Evolutionary conservation across 805 yeast genomes (phyloP).

Genomic region (Sungouiella thailandica): DNA sequence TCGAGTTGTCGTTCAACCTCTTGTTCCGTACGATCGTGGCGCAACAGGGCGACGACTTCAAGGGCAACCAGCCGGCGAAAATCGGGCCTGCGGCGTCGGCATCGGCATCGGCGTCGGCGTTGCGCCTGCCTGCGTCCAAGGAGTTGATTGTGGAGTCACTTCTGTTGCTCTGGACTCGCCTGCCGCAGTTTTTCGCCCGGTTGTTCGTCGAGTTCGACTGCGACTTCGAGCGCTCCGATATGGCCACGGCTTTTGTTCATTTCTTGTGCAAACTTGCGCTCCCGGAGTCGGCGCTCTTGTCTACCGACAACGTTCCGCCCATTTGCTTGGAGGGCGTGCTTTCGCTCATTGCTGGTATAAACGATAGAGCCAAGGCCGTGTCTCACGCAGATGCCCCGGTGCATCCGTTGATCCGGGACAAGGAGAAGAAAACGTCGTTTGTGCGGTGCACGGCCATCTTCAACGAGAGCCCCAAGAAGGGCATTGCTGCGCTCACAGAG

Average conservation of each 20-base stretch:
- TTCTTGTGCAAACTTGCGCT: slow-evolving; percentile 72
- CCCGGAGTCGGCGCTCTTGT: slow-evolving; percentile 75
- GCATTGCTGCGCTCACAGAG: slow-evolving; percentile 59
- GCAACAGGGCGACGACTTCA: slow-evolving; percentile 14
- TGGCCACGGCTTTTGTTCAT: slow-evolving; percentile 62
- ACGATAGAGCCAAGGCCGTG: slow-evolving; percentile 42
- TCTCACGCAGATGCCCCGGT: neutral
- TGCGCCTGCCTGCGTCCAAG: slow-evolving; percentile 45
- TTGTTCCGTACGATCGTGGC: slow-evolving; percentile 52
- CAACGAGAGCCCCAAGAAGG: slow-evolving; percentile 75
- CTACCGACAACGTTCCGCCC: slow-evolving; percentile 89
- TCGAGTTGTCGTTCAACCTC: slow-evolving; percentile 65
- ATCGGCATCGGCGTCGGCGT: slow-evolving; percentile 10
- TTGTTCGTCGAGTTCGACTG: slow-evolving; percentile 85
- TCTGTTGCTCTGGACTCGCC: slow-evolving; percentile 75
- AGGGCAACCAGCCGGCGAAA: slow-evolving; percentile 11
- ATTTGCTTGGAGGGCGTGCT: slow-evolving; percentile 85
- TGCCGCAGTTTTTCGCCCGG: slow-evolving; percentile 70
- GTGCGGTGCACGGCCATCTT: slow-evolving; percentile 69
- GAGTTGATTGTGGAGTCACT: slow-evolving; percentile 83
- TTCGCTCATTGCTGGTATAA: slow-evolving; percentile 60
- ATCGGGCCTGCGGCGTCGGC: no score
- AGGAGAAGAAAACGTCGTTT: slow-evolving; percentile 64
- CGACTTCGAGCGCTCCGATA: slow-evolving; percentile 78
- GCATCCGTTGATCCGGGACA: slow-evolving; percentile 37